Base-by-base conservation (phyloP, 2,329 filamentous ascomycete species). In the Diaporthe vexans region DNA sequence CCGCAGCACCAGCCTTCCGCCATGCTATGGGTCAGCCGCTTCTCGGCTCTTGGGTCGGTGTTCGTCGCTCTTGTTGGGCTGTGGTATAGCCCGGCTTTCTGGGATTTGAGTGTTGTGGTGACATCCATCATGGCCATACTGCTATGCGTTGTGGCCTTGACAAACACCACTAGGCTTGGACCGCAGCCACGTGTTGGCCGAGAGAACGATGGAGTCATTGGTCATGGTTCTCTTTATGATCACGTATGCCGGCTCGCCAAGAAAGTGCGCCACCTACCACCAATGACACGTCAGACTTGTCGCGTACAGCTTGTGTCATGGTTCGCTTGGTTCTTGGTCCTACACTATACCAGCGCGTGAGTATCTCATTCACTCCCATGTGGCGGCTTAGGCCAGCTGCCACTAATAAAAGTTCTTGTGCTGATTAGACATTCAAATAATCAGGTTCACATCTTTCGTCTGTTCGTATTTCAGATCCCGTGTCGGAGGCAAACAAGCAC, bases 321-420 rank as follows among this genome's bases (percentile, higher is more conserved):
- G 63, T 67, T 67, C 21, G 63, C 63, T 52, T 67, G 63, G 63
- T 67, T 67, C 46, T 33, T 67, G 46, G 63, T 67, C 29, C 46
- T 67, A 9, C 46, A 67, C n/a, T 67, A 67, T 15, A 67, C 21
- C 29, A 67, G 63, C 63, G 63, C 63, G 63, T 52, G 19, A 67
- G 63, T 51, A 43, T 26, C 2, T 15, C 33, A 5, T n/a, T 9
- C 63, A 19, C 21, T 13, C 21, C 26, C 21, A 2, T 21, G 21
- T 13, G 24, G 52, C 3, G 4, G 2, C 29, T 21, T 35, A 15
- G 43, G 26, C 19, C 11, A 24, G 13, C 1, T 37, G 21, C 46
- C 15, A 17, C 4, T 9, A 4, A 24, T 8, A 1, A 21, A 67
- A n/a, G 21, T 54, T 21, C 4, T 21, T 68, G 19, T 54, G 48